Conservation (phyloP, 2,329 filamentous ascomycete genomes). For the Diaporthe sp. region DNA sequence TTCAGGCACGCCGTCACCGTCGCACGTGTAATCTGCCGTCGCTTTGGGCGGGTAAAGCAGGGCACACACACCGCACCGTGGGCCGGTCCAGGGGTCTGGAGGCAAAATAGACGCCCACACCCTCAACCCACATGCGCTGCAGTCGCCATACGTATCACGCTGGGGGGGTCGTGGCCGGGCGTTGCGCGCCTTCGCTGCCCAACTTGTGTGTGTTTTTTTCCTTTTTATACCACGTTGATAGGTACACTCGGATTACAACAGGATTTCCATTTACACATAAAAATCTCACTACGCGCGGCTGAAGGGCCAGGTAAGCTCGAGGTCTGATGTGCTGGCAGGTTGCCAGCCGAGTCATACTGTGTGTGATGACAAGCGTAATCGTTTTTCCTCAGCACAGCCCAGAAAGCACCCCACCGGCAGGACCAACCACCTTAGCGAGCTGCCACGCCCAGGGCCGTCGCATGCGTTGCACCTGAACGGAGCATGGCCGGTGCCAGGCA, state of each 20-base stretch:
- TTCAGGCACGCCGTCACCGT: constrained; percentile 28
- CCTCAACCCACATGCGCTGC: constrained; percentile 10
- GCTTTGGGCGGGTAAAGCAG: constrained; percentile 25
- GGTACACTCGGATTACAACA: not conserved
- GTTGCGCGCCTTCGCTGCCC: constrained; percentile 15
- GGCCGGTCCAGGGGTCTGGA: not conserved
- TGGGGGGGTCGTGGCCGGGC: not conserved
- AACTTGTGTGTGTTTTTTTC: not conserved
- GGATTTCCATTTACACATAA: not conserved
- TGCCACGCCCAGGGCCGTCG: constrained; percentile 3
- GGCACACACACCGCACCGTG: not conserved
- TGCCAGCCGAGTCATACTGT: constrained; percentile 13
- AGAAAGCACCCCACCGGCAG: not conserved
- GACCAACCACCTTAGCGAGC: constrained; percentile 23
- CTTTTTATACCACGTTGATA: constrained; percentile 3
- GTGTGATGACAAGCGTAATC: not conserved
- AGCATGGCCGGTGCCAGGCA: constrained; percentile 13
- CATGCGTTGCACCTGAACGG: constrained; percentile 10
- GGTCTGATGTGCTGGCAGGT: constrained; percentile 25
- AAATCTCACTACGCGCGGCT: not conserved
- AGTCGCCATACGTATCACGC: not conserved
- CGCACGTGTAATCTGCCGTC: constrained; percentile 35
- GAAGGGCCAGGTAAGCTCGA: constrained; percentile 4
- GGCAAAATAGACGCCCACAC: not conserved
- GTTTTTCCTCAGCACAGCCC: constrained; percentile 15